Conservation (phyloP, 2,329 filamentous ascomycete species). For the Xylariaceae sp. region DNA sequence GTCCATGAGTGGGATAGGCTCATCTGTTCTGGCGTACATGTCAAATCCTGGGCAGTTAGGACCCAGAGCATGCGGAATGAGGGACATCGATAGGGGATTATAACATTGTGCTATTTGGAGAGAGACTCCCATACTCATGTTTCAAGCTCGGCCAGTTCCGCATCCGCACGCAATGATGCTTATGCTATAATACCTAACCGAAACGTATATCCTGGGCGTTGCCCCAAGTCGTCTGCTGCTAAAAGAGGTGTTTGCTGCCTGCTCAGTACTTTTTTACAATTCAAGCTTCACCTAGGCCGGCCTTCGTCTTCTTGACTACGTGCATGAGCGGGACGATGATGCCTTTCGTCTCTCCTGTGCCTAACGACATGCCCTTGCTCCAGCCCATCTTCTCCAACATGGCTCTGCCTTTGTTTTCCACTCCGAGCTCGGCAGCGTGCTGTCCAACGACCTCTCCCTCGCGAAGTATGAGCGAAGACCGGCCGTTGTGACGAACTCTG, state of each 20-base stretch:
- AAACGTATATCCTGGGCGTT: neutral
- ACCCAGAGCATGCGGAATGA: no score
- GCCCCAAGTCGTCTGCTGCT: neutral
- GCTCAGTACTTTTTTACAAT: neutral
- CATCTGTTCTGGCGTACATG: no score
- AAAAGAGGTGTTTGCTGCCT: neutral
- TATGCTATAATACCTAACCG: no score
- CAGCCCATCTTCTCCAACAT: constrained; percentile 98
- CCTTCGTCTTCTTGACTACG: constrained; percentile 79
- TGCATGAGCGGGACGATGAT: constrained; percentile 82
- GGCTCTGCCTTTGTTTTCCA: constrained; percentile 74
- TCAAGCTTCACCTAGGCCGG: constrained; percentile 62
- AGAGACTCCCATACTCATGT: no score
- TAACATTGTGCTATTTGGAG: no score
- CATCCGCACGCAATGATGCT: no score
- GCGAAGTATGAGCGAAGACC: constrained; percentile 51
- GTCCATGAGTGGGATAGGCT: no score
- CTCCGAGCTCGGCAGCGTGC: constrained; percentile 75
- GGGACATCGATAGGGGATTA: no score
- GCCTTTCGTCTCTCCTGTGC: constrained; percentile 76
- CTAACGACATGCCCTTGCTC: constrained; percentile 79
- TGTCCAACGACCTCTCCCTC: constrained; percentile 88
- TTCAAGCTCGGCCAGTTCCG: no score
- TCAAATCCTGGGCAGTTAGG: no score
- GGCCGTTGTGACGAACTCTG: constrained; percentile 28